These are phyloP conservation scores for Trichoderma erinaceum DNA, from an alignment of 495 filamentous ascomycete species.

Conservation along the genomic window DNA sequence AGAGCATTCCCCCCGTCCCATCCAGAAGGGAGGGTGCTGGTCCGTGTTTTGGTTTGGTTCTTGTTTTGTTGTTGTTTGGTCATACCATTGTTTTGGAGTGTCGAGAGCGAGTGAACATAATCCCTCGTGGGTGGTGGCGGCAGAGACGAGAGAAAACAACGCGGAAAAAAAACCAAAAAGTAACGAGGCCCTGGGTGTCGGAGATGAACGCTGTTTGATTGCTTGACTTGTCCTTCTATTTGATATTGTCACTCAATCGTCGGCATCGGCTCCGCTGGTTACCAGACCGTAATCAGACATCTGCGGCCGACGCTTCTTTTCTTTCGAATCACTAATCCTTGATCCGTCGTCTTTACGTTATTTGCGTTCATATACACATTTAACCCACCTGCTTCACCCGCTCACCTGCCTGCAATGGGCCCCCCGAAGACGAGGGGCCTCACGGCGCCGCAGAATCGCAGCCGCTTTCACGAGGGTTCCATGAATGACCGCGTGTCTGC, in stretches of 20 bases:
- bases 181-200: neutral
- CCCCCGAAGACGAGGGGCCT: constrained; percentile 2
- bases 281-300: neutral
- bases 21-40: neutral
- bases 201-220: neutral
- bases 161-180: neutral
- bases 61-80: neutral
- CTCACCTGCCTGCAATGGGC: neutral
- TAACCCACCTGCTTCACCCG: neutral
- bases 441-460: constrained; percentile 16
- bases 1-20: neutral
- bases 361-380: neutral
- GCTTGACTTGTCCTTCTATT: neutral
- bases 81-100: too few relatives aligned
- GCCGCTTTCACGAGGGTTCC: constrained; percentile 62
- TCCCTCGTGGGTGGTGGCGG: neutral
- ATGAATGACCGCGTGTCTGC: constrained; percentile 72
- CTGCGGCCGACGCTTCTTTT: too few relatives aligned
- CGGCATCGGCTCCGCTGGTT: neutral
- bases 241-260: neutral
- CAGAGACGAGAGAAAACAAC: neutral
- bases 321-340: too few relatives aligned
- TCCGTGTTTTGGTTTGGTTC: neutral
- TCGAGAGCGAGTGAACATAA: too few relatives aligned
- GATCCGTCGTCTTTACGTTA: neutral